Evolutionary conservation across 768 basidiomycete species (phyloP).

Genomic region (Mycena venus): DNA sequence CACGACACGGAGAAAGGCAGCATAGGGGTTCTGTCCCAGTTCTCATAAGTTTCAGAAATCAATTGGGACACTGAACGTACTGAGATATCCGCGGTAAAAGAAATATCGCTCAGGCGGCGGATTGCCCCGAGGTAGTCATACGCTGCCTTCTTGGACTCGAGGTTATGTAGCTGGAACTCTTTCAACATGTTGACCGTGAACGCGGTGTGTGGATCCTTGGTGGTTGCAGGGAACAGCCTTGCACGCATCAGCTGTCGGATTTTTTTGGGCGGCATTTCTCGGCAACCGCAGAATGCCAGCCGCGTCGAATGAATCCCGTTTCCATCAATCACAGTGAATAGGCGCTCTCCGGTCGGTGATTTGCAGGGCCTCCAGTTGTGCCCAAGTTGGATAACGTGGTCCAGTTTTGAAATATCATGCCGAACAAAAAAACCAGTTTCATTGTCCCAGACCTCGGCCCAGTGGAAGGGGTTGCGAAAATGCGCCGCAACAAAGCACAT

Average conservation of each 20-base stretch:
- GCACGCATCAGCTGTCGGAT: slow-evolving; percentile 39
- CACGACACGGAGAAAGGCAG: slow-evolving; percentile 36
- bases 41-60: background rate
- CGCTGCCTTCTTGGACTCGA: slow-evolving; percentile 40
- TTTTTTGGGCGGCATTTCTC: slow-evolving; percentile 12
- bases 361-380: slow-evolving; percentile 30
- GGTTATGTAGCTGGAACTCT: slow-evolving; percentile 39
- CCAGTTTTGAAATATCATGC: slow-evolving; percentile 37
- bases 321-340: slow-evolving; percentile 38
- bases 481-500: slow-evolving; percentile 40
- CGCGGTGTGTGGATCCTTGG: slow-evolving; percentile 35
- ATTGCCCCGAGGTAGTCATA: slow-evolving; percentile 42
- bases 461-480: slow-evolving; percentile 36
- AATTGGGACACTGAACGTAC: slow-evolving; percentile 22
- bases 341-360: background rate
- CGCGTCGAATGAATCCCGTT: slow-evolving; percentile 43
- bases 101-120: slow-evolving; percentile 37
- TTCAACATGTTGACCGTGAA: slow-evolving; percentile 41
- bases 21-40: slow-evolving; percentile 37
- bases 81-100: slow-evolving; percentile 31
- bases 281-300: slow-evolving; percentile 41
- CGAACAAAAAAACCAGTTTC: slow-evolving; percentile 32
- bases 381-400: slow-evolving; percentile 33
- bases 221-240: slow-evolving; percentile 43
- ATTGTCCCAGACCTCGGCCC: slow-evolving; percentile 41